Evolutionary conservation across 495 filamentous ascomycete genomes (phyloP).

Genomic region (Daldinia concentrica): DNA sequence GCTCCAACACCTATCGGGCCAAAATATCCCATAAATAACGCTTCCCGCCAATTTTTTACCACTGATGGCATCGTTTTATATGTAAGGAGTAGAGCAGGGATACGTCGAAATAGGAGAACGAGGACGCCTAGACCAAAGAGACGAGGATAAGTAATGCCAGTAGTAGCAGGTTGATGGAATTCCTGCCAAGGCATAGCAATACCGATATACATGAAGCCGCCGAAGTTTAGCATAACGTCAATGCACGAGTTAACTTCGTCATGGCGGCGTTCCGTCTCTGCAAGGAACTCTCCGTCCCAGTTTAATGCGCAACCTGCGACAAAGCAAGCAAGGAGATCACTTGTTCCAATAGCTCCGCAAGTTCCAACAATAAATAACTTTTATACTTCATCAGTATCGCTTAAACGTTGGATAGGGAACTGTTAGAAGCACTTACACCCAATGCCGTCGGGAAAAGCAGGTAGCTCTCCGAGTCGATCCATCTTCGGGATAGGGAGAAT

Average conservation of each 20-base stretch:
- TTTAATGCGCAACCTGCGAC: constrained; percentile 88
- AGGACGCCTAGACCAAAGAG: constrained; percentile 77
- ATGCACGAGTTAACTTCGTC: constrained; percentile 88
- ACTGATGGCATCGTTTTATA: constrained; percentile 76
- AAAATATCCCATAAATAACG: constrained; percentile 87
- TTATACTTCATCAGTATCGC: constrained; percentile 6
- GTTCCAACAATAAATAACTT: constrained; percentile 78
- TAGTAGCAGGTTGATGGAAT: constrained; percentile 52
- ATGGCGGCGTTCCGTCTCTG: constrained; percentile 73
- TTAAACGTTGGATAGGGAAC: too few relatives aligned
- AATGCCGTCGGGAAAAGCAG: constrained; percentile 86
- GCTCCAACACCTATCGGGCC: constrained; percentile 89
- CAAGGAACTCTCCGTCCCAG: constrained; percentile 86
- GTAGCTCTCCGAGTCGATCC: constrained; percentile 87
- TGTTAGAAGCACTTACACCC: constrained; percentile 62
- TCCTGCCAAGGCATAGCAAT: constrained; percentile 78
- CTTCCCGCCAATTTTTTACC: constrained; percentile 68
- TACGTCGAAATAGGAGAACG: constrained; percentile 71
- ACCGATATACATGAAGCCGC: constrained; percentile 89
- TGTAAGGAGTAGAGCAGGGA: constrained; percentile 50
- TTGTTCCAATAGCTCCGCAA: constrained; percentile 83
- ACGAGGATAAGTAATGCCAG: constrained; percentile 65
- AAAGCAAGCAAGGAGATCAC: constrained; percentile 92
- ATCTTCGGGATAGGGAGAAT: constrained; percentile 66
- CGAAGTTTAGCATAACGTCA: constrained; percentile 75